A percentile compares a stretch with the other conserved stretches of the same genome.
phyloP scores from a whole-genome alignment of 306 rosid species.

The Leucaena leucocephala region DNA sequence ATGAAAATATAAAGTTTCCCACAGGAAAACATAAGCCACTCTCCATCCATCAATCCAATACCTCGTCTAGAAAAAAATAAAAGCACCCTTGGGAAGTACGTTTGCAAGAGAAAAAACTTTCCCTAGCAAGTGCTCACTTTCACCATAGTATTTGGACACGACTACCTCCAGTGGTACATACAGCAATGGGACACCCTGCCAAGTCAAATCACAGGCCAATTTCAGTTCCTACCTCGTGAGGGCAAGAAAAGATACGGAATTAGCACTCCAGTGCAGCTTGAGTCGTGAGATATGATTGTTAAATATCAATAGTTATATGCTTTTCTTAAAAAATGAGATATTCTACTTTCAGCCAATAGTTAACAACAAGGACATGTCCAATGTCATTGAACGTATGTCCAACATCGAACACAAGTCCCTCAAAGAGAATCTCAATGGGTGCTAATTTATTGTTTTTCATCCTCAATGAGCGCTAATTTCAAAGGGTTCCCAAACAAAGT shows the following conservation, averaged over 20 bases:
- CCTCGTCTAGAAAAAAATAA: constrained; percentile 75
- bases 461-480: too few species aligned
- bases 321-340: background rate
- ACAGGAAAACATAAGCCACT: background rate
- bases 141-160: constrained; percentile 86
- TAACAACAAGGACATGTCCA: constrained; percentile 21
- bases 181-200: constrained; percentile 82
- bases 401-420: background rate
- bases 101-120: constrained; percentile 83
- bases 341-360: constrained; percentile 19
- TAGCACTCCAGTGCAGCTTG: background rate
- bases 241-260: constrained; percentile 20
- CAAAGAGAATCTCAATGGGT: background rate
- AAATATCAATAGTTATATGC: constrained; percentile 10
- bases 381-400: background rate
- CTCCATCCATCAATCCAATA: constrained; percentile 29
- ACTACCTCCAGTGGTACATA: constrained; percentile 89
- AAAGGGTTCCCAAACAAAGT: constrained; percentile 7
- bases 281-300: constrained; percentile 1
- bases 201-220: constrained; percentile 32
- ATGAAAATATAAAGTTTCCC: background rate
- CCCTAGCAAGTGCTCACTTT: constrained; percentile 86
- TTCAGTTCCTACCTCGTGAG: constrained; percentile 26
- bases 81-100: constrained; percentile 73
- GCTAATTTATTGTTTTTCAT: background rate